These are phyloP conservation scores for Graphilbum ipis-grandicollis DNA, from an alignment of 2,329 filamentous ascomycete species.

Conservation along the genomic window DNA sequence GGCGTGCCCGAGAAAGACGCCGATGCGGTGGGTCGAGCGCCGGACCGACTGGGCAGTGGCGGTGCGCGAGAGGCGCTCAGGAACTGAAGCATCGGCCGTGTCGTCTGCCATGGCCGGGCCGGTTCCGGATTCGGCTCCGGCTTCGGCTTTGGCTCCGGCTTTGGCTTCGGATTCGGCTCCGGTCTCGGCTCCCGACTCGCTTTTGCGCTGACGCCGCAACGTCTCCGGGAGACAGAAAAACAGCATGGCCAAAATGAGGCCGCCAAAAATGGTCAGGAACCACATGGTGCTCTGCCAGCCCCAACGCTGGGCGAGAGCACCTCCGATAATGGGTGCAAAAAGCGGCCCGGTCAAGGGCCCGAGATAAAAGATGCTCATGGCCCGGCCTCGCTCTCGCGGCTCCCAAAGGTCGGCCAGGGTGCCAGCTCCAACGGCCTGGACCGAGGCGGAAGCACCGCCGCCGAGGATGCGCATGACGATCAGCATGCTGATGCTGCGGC, in stretches of 20 bases:
- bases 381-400: constrained; percentile 48
- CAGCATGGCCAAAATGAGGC: constrained; percentile 34
- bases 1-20: constrained; percentile 36
- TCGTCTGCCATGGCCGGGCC: constrained; percentile 1
- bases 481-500: constrained; percentile 55
- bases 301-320: constrained; percentile 48
- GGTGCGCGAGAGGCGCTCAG: constrained; percentile 29
- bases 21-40: constrained; percentile 33
- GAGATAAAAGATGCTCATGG: constrained; percentile 74
- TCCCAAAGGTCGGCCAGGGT: constrained; percentile 76
- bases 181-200: background rate
- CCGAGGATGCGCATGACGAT: constrained; percentile 55
- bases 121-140: background rate
- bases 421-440: constrained; percentile 69
- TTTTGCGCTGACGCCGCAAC: constrained; percentile 15
- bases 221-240: constrained; percentile 50
- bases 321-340: constrained; percentile 60
- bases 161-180: background rate
- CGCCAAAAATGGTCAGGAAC: constrained; percentile 58
- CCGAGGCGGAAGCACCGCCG: constrained; percentile 62
- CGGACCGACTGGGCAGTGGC: constrained; percentile 42
- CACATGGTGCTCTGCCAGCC: constrained; percentile 66
- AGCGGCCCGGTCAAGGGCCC: constrained; percentile 62
- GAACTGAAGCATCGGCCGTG: no score
- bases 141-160: background rate